phyloP scores from a whole-genome alignment of 768 basidiomycete genomes.

The Pisolithus sp. region DNA sequence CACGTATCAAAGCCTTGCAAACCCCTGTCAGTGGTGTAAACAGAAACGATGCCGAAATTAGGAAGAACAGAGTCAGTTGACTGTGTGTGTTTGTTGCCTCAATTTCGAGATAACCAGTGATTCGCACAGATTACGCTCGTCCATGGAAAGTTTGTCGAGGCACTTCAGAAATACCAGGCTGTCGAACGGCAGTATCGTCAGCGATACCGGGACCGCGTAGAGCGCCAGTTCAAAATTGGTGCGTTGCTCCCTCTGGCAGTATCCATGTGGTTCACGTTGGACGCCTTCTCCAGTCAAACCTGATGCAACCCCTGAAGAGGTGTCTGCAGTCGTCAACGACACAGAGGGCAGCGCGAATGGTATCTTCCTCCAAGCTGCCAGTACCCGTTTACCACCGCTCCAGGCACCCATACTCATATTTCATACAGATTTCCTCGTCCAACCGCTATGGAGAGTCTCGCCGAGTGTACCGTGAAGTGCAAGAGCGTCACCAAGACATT shows the following conservation, averaged over 20 bases:
- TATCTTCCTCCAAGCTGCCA: constrained; percentile 74
- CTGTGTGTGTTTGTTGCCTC: neutral
- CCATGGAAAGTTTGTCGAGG: constrained; percentile 66
- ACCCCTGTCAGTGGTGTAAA: constrained; percentile 27
- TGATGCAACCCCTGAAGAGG: constrained; percentile 76
- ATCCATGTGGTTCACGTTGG: neutral
- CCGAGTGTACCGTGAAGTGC: constrained; percentile 80
- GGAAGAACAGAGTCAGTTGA: constrained; percentile 29
- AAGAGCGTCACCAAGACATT: constrained; percentile 82
- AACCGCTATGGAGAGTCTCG: constrained; percentile 79
- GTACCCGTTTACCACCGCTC: neutral
- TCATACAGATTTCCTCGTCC: constrained; percentile 59
- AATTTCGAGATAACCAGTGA: neutral
- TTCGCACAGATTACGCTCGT: constrained; percentile 48
- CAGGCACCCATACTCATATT: neutral
- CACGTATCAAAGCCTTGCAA: constrained; percentile 53
- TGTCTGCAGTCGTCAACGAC: constrained; percentile 62
- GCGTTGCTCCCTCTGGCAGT: constrained; percentile 6
- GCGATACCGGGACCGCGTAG: constrained; percentile 60
- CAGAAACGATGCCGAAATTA: constrained; percentile 40
- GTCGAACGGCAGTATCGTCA: constrained; percentile 67
- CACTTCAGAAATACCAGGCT: constrained; percentile 70
- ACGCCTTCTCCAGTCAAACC: constrained; percentile 59
- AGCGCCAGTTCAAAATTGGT: constrained; percentile 77
- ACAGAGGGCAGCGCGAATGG: constrained; percentile 51